These are phyloP conservation scores for Debaryomycetaceae sp. DNA, from an alignment of 1,139 yeast genomes.

Conservation along the genomic window DNA sequence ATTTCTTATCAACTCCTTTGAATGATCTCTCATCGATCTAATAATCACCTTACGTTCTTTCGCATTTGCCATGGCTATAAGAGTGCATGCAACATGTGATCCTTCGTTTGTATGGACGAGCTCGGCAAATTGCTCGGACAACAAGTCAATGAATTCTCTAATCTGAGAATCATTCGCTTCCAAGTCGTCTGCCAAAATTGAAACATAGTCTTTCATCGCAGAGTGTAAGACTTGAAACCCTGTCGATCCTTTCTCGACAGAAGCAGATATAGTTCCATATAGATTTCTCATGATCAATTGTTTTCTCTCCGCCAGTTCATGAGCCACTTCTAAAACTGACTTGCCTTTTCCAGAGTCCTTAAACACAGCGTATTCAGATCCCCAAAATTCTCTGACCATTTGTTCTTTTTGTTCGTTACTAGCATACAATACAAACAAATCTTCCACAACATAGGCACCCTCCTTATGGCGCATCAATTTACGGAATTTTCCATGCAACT, in stretches of 20 bases:
- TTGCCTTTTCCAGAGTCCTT: conserved; percentile 68
- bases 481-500: conserved; percentile 85
- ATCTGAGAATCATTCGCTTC: conserved; percentile 56
- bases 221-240: conserved; percentile 97
- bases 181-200: conserved; percentile 54
- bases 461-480: conserved; percentile 95
- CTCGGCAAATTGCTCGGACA: conserved; percentile 89
- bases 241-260: conserved; percentile 92
- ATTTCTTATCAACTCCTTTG: conserved; percentile 68
- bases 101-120: conserved; percentile 95
- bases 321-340: conserved; percentile 62
- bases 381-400: conserved; percentile 95
- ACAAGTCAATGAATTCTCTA: conserved; percentile 76
- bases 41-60: conserved; percentile 85
- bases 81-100: conserved; percentile 78
- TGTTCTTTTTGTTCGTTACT: conserved; percentile 81
- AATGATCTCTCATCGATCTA: conserved; percentile 70
- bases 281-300: conserved; percentile 73
- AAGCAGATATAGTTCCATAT: conserved; percentile 78
- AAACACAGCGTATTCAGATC: conserved; percentile 92
- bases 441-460: conserved; percentile 99
- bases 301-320: conserved; percentile 77
- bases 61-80: conserved; percentile 81
- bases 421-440: conserved; percentile 81
- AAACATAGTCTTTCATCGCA: conserved; percentile 85